Conservation (phyloP, 495 filamentous ascomycete genomes). For the Rusavskia elegans region DNA sequence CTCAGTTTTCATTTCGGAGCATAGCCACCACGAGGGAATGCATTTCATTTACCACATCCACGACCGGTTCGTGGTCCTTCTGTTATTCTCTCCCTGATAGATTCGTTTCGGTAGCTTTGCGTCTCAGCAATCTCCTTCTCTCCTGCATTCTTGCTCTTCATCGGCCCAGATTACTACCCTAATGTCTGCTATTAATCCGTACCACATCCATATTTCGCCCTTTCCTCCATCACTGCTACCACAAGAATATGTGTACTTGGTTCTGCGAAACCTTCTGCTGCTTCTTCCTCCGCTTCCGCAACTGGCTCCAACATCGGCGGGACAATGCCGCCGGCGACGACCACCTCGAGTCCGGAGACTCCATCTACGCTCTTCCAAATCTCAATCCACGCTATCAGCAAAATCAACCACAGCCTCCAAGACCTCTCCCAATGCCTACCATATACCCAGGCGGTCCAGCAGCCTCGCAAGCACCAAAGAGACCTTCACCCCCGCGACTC, state of each 20-base stretch:
- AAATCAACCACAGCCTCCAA: neutral
- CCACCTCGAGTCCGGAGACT: neutral
- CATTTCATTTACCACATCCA: neutral
- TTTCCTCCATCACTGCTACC: neutral
- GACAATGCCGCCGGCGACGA: neutral
- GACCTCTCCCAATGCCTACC: neutral
- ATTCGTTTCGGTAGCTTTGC: neutral
- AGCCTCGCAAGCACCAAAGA: neutral
- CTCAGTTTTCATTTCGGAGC: neutral
- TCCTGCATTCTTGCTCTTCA: neutral
- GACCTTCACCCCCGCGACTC: neutral
- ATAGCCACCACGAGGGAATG: neutral
- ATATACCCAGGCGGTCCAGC: neutral
- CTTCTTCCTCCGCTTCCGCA: neutral
- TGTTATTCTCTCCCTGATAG: neutral
- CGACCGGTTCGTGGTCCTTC: neutral
- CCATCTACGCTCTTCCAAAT: neutral
- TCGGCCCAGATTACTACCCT: neutral
- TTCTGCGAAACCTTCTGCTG: conserved; percentile 5
- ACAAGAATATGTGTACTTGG: neutral
- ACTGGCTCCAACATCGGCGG: neutral
- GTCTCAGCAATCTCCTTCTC: neutral
- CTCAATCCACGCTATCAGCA: neutral
- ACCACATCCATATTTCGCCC: too few species aligned
- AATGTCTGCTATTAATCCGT: neutral